Conservation (phyloP, 345 rosid species). For the Bruguiera parviflora region DNA sequence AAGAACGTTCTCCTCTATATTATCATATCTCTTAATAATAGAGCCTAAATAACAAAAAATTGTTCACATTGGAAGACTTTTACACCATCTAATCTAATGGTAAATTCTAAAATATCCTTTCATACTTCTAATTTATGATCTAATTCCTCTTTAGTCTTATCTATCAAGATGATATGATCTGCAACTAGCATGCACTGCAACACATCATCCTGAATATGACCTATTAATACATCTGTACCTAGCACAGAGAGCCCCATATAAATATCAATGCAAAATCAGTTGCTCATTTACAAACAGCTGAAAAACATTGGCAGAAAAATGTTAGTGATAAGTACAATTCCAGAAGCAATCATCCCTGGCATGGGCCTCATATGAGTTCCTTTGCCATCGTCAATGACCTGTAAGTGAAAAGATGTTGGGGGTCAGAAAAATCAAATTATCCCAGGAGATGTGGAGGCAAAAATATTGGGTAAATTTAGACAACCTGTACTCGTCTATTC, state of each 20-base stretch:
- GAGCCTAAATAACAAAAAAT: too few species aligned
- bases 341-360: conserved; percentile 53
- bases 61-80: too few species aligned
- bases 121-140: too few species aligned
- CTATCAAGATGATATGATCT: too few species aligned
- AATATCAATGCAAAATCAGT: conserved; percentile 17
- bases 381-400: conserved; percentile 77
- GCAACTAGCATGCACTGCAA: too few species aligned
- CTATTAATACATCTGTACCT: too few species aligned
- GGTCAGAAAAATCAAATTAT: background rate
- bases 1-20: too few species aligned
- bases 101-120: too few species aligned
- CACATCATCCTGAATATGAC: too few species aligned
- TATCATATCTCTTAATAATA: too few species aligned
- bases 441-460: background rate
- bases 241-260: conserved; percentile 3
- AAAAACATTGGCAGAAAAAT: conserved; percentile 9
- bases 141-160: too few species aligned
- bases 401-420: conserved; percentile 17
- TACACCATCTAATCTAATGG: too few species aligned
- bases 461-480: conserved; percentile 1
- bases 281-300: background rate
- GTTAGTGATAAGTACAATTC: conserved; percentile 36
- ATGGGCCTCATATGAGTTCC: conserved; percentile 85
- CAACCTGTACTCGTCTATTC: conserved; percentile 76